phyloP scores from a whole-genome alignment of 2,329 filamentous ascomycete species.

The Simplicillium sp. region DNA sequence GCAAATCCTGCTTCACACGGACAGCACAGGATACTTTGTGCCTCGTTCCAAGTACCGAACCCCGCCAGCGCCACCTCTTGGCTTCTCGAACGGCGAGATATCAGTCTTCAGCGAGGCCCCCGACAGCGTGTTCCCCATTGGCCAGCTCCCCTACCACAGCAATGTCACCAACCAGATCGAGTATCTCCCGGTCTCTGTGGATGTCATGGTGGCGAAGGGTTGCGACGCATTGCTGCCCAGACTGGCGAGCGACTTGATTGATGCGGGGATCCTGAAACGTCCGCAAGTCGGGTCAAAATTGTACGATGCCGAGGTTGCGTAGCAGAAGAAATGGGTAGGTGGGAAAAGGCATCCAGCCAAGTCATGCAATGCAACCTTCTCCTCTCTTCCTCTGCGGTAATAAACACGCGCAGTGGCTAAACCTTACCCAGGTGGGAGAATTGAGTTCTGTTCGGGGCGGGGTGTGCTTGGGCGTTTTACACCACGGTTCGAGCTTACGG shows the following conservation, averaged over 20 bases:
- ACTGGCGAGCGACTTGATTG: conserved; percentile 38
- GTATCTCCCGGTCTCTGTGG: conserved; percentile 43
- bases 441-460: no score
- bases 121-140: conserved; percentile 28
- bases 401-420: no score
- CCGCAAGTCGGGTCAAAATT: conserved; percentile 28
- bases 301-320: conserved; percentile 9
- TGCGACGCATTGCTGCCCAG: conserved; percentile 49
- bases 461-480: no score
- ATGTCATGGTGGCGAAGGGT: conserved; percentile 45
- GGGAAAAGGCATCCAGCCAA: no score
- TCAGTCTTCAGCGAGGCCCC: conserved; percentile 22
- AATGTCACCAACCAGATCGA: conserved; percentile 33
- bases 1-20: conserved; percentile 38
- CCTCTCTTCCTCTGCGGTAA: no score
- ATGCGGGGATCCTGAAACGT: conserved; percentile 34
- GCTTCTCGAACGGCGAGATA: conserved; percentile 27
- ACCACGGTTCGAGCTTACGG: no score
- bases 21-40: conserved; percentile 9
- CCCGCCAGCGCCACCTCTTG: conserved; percentile 31
- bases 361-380: no score
- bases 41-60: conserved; percentile 23
- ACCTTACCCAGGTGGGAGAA: no score
- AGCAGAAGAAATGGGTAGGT: no score
- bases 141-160: conserved; percentile 21